Conservation (phyloP, 129 eudicot genomes). For the Arctium lappa region DNA sequence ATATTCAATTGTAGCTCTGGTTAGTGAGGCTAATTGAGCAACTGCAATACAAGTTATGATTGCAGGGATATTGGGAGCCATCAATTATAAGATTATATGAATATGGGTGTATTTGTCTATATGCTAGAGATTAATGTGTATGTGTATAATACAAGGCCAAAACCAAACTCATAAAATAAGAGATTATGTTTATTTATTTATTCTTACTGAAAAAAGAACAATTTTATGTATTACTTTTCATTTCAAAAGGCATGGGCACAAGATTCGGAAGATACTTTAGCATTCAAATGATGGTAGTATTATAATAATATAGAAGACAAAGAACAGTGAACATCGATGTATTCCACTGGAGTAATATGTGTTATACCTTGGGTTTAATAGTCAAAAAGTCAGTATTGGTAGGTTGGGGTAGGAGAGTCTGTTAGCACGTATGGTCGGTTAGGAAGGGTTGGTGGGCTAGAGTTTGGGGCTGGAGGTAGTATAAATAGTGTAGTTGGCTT, state of each 20-base stretch:
- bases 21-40: too few species aligned
- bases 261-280: neutral
- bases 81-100: neutral
- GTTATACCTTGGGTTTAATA: too few species aligned
- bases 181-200: neutral
- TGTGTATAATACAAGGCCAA: neutral
- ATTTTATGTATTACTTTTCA: neutral
- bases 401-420: too few species aligned
- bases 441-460: too few species aligned
- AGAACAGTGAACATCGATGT: neutral
- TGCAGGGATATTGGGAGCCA: too few species aligned
- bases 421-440: too few species aligned
- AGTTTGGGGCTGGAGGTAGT: too few species aligned
- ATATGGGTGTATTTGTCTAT: neutral
- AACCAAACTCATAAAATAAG: neutral
- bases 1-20: too few species aligned
- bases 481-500: too few species aligned
- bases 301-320: neutral
- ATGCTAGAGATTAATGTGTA: neutral
- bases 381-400: too few species aligned
- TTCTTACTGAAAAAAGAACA: neutral
- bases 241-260: neutral
- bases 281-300: neutral
- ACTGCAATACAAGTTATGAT: too few species aligned
- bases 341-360: neutral